Percentiles rank a stretch among this genome's conserved stretches.
These are phyloP conservation scores for Cryoendolithus antarcticus DNA, from an alignment of 2,329 filamentous ascomycete species.

Conservation along the genomic window DNA sequence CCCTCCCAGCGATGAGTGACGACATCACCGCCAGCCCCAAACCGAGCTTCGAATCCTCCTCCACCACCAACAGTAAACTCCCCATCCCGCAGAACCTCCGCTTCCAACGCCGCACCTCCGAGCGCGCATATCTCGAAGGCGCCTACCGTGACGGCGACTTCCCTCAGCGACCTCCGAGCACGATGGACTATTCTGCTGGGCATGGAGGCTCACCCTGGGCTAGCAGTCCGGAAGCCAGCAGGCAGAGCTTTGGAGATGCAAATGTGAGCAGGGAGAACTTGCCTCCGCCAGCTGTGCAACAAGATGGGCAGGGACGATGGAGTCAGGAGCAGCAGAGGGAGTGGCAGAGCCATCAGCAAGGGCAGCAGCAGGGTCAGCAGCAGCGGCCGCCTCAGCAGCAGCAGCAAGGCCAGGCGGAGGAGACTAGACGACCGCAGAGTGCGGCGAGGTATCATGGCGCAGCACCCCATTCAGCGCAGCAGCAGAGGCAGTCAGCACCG, in stretches of 20 bases:
- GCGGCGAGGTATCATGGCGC: conserved; percentile 20
- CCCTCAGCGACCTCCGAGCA: conserved; percentile 5
- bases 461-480: conserved; percentile 20
- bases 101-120: conserved; percentile 24
- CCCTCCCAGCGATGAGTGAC: no score
- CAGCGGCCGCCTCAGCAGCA: conserved; percentile 26
- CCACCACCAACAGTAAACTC: no score
- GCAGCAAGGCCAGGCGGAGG: conserved; percentile 15
- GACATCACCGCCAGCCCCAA: no score
- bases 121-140: conserved; percentile 22
- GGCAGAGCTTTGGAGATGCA: conserved; percentile 30
- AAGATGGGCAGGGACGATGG: conserved; percentile 3
- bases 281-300: conserved; percentile 16
- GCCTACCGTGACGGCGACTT: conserved; percentile 16
- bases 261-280: conserved; percentile 15
- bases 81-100: conserved; percentile 14
- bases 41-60: no score
- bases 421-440: conserved; percentile 18
- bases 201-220: conserved; percentile 53
- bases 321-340: conserved; percentile 12
- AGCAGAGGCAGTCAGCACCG: conserved; percentile 21
- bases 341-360: conserved; percentile 6
- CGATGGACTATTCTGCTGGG: conserved; percentile 54
- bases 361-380: conserved; percentile 28
- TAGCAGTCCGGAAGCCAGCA: conserved; percentile 42